Evolutionary conservation across 768 basidiomycete genomes (phyloP), one percentile per base, ranked within the genome.

Genomic region (Russula olivacea): DNA sequence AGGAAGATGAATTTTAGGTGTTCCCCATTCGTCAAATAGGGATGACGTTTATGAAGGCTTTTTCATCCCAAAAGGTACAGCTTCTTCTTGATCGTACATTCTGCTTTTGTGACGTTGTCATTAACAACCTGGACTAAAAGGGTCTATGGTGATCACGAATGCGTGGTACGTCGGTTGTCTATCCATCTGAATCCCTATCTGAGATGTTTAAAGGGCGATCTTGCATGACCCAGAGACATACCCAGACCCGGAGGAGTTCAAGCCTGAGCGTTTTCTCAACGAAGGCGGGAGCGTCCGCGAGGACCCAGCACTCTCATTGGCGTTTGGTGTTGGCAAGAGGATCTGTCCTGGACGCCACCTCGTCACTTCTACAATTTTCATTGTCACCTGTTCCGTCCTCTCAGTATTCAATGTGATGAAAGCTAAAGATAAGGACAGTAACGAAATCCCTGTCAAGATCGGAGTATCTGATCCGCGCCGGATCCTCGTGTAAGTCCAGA

Each of bases 301-400:
- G 3, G 66, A 66, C 11, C 58, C 59, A 7, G 8, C 19, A 14
- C 43, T 66, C 6, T 2, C 34, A 2, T 5, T 53, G 4, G 61
- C 34, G 5, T 66, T 63, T 30, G 65, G 65, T 2, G 23, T 34
- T n/a, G 65, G 65, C 45, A 66, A 53, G 51, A 28, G 65, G 40
- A 61, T 65, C 49, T 70, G 69, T 47, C 69, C 69, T 0, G 69
- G 69, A 7, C 66, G 66, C 10, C 62, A 68, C n/a, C 43, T 70
- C 11, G 70, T 61, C 0, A 68, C 70, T 19, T 36, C 58, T 12
- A 65, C 58, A 4, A 28, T 70, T 3, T 71, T 63, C 49, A 43
- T 71, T 3, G 43, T 65, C 11, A 49, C 54, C 0, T 64, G 30
- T 36, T 52, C 66, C 0, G 30, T 68, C 7, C 34, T 66, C 30